These are phyloP conservation scores for Cercis canadensis DNA, from an alignment of 306 rosid genomes.

Conservation along the genomic window DNA sequence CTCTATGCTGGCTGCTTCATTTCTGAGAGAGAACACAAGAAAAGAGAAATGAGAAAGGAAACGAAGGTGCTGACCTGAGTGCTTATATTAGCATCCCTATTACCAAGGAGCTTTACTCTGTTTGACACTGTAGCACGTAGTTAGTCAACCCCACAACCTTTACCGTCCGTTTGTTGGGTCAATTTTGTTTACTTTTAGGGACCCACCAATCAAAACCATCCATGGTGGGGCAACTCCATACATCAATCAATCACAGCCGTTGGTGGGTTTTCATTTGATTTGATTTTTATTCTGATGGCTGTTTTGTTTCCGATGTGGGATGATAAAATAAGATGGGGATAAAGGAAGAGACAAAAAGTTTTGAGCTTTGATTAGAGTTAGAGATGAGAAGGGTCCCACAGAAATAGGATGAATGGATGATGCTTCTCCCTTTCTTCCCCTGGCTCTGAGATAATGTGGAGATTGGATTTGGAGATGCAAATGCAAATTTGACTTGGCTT, in stretches of 20 bases:
- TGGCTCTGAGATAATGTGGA: not conserved
- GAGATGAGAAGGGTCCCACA: conserved; percentile 36
- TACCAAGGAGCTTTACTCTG: conserved; percentile 16
- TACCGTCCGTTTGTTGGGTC: conserved; percentile 48
- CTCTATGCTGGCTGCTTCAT: conserved; percentile 39
- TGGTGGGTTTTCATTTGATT: conserved; percentile 10
- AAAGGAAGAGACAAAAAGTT: not conserved
- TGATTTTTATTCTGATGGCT: not conserved
- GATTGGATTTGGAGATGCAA: conserved; percentile 5
- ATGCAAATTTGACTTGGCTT: conserved; percentile 32
- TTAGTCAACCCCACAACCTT: conserved; percentile 57
- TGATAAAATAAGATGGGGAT: not conserved
- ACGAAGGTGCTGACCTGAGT: conserved; percentile 36
- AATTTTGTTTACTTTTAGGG: conserved; percentile 5
- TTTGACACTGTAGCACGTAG: conserved; percentile 31
- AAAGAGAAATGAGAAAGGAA: conserved; percentile 38
- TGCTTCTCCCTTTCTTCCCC: conserved; percentile 9
- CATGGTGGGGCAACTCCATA: conserved; percentile 32
- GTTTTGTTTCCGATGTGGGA: not conserved
- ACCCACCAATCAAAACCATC: conserved; percentile 23
- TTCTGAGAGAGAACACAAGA: not conserved
- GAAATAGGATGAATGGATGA: conserved; percentile 26
- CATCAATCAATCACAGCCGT: conserved; percentile 44
- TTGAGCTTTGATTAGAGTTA: conserved; percentile 1
- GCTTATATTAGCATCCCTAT: conserved; percentile 36